Evolutionary conservation across 2,329 filamentous ascomycete species (phyloP).

Genomic region (Colletotrichum kahawae): DNA sequence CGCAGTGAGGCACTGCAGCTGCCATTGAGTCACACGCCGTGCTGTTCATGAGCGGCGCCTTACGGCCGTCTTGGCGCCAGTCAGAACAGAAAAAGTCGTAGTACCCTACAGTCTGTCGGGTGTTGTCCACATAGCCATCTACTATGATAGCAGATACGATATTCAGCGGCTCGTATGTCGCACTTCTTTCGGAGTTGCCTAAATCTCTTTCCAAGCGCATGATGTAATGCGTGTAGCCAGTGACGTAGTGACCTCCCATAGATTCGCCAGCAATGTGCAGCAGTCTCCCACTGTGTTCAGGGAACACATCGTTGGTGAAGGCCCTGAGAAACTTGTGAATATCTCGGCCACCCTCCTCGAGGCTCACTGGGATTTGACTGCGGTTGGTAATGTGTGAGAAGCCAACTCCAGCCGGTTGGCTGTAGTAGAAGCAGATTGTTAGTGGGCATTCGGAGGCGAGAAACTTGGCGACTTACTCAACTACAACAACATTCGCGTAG

Average conservation of each 20-base stretch:
- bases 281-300: not conserved
- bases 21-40: not conserved
- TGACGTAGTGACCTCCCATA: not conserved
- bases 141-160: not conserved
- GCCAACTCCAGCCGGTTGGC: not conserved
- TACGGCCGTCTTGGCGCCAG: not conserved
- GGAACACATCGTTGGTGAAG: not conserved
- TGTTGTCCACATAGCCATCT: not conserved
- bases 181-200: rapidly evolving
- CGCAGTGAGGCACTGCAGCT: not conserved
- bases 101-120: not conserved
- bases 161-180: not conserved
- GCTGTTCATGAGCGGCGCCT: not conserved
- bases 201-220: not conserved
- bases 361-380: not conserved
- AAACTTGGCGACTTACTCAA: not conserved
- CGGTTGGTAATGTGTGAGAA: not conserved
- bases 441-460: rapidly evolving
- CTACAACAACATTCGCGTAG: not conserved
- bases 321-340: not conserved
- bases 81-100: not conserved
- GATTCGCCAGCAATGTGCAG: not conserved
- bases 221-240: not conserved
- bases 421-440: rapidly evolving
- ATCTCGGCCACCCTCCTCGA: not conserved